These are phyloP conservation scores for Suillus spraguei DNA, from an alignment of 768 basidiomycete species.

Conservation along the genomic window DNA sequence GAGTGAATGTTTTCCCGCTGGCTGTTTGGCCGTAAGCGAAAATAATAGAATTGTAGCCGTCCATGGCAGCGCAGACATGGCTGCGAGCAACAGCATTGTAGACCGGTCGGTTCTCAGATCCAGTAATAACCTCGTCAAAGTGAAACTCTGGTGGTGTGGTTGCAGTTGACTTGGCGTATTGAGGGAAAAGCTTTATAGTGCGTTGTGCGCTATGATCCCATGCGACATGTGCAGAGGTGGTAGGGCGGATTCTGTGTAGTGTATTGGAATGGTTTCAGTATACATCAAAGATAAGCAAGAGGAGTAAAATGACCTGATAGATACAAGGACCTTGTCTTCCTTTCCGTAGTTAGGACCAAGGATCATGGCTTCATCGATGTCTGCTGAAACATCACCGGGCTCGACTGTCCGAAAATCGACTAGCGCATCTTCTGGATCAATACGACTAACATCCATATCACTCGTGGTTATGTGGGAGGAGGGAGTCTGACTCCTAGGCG, in stretches of 20 bases:
- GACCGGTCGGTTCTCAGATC: slow-evolving; percentile 77
- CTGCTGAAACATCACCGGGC: slow-evolving; percentile 65
- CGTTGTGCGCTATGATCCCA: slow-evolving; percentile 54
- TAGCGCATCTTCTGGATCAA: slow-evolving; percentile 75
- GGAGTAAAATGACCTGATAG: slow-evolving; percentile 56
- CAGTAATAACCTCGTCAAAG: slow-evolving; percentile 78
- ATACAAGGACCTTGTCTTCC: slow-evolving; percentile 86
- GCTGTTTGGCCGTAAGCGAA: slow-evolving; percentile 96
- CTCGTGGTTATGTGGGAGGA: slow-evolving; percentile 47
- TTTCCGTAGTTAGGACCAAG: slow-evolving; percentile 58
- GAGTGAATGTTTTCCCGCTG: slow-evolving; percentile 73
- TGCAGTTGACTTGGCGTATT: slow-evolving; percentile 49
- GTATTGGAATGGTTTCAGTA: slow-evolving; percentile 9
- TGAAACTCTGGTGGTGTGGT: slow-evolving; percentile 52
- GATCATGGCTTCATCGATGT: slow-evolving; percentile 60
- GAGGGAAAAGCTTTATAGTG: slow-evolving; percentile 62
- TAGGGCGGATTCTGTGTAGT: slow-evolving; percentile 61
- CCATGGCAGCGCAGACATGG: slow-evolving; percentile 92
- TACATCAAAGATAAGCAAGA: not conserved
- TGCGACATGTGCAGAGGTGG: slow-evolving; percentile 45
- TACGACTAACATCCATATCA: slow-evolving; percentile 75
- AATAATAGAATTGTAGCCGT: slow-evolving; percentile 93
- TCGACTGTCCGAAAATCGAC: slow-evolving; percentile 78
- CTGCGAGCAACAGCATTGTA: slow-evolving; percentile 76
- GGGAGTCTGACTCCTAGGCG: slow-evolving; percentile 55